These are phyloP conservation scores for Lineolata rhizophorae DNA, from an alignment of 495 filamentous ascomycete species.

Conservation along the genomic window DNA sequence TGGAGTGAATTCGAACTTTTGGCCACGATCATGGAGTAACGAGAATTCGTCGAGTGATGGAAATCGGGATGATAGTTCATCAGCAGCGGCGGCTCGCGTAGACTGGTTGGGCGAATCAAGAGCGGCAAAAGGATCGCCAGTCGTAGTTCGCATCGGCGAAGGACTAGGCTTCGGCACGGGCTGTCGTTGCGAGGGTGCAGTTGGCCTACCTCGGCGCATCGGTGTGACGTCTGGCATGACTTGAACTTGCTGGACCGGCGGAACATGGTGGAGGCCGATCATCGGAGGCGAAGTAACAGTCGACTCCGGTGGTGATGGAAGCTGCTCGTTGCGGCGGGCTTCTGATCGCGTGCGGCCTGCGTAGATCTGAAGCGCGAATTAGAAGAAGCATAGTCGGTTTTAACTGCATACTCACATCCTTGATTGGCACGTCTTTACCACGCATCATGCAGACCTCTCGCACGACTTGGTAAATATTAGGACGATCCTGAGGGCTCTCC, in stretches of 20 bases:
- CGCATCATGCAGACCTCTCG: constrained; percentile 74
- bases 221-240: constrained; percentile 77
- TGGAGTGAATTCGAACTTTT: constrained; percentile 71
- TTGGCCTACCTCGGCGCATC: constrained; percentile 76
- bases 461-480: constrained; percentile 86
- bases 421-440: constrained; percentile 68
- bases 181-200: constrained; percentile 23
- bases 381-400: background rate
- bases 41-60: constrained; percentile 88
- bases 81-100: constrained; percentile 25
- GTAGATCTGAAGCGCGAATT: constrained; percentile 44
- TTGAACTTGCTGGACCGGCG: constrained; percentile 40
- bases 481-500: constrained; percentile 59
- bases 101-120: constrained; percentile 42
- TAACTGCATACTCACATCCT: constrained; percentile 50
- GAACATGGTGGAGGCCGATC: constrained; percentile 47
- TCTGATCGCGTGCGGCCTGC: constrained; percentile 42
- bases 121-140: constrained; percentile 75
- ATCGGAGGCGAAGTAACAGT: constrained; percentile 33
- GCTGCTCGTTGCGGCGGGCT: constrained; percentile 34
- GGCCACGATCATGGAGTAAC: constrained; percentile 63
- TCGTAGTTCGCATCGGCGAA: constrained; percentile 46
- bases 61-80: constrained; percentile 71
- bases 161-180: constrained; percentile 38
- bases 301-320: constrained; percentile 32